These are phyloP conservation scores for Porodaedalea pini DNA, from an alignment of 1,284 basidiomycete genomes.

Conservation along the genomic window DNA sequence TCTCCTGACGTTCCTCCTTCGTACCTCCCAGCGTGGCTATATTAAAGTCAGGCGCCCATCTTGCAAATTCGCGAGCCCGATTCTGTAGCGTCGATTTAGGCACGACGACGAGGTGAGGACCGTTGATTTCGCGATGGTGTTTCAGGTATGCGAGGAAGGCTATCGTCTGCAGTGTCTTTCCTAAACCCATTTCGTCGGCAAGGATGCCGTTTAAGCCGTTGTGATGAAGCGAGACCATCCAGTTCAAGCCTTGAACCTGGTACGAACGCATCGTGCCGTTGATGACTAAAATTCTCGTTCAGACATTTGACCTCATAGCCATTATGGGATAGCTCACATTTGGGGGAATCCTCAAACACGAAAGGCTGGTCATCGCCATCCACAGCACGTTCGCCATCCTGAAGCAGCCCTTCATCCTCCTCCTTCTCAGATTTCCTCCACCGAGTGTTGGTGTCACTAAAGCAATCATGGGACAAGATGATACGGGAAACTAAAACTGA, in stretches of 20 bases:
- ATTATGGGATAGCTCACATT: slow-evolving; percentile 55
- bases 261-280: slow-evolving; percentile 90
- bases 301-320: slow-evolving; percentile 15
- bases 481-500: slow-evolving; percentile 20
- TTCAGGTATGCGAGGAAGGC: slow-evolving; percentile 95
- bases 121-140: slow-evolving; percentile 71
- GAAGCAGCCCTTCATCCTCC: slow-evolving; percentile 92
- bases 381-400: slow-evolving; percentile 77
- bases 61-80: slow-evolving; percentile 90
- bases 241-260: slow-evolving; percentile 93
- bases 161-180: slow-evolving; percentile 97
- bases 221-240: slow-evolving; percentile 92
- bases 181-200: slow-evolving; percentile 96
- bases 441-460: slow-evolving; percentile 71
- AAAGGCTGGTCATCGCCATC: slow-evolving; percentile 82
- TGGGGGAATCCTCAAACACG: slow-evolving; percentile 89
- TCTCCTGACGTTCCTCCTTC: slow-evolving; percentile 84
- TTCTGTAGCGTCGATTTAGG: slow-evolving; percentile 99
- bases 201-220: slow-evolving; percentile 93
- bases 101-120: slow-evolving; percentile 93
- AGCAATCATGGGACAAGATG: background rate
- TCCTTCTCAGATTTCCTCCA: slow-evolving; percentile 97
- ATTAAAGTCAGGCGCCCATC: slow-evolving; percentile 90
- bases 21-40: slow-evolving; percentile 90
- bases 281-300: slow-evolving; percentile 55